A percentile compares a stretch with the other conserved stretches of the same genome.
These are phyloP conservation scores for Trichomonas gallinae DNA, from an alignment of 208 protist species.

Conservation along the genomic window DNA sequence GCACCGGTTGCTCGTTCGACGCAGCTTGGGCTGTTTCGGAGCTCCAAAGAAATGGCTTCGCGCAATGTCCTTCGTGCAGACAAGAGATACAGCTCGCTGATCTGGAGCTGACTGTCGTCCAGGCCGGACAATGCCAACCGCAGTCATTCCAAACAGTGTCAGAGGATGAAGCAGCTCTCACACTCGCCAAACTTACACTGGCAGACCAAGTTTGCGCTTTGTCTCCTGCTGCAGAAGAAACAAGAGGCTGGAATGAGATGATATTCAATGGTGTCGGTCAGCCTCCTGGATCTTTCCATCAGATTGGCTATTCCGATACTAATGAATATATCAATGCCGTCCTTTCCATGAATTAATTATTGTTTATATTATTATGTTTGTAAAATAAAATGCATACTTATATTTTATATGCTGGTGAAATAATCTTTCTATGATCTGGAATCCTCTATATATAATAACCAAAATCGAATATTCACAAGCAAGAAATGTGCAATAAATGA, in stretches of 20 bases:
- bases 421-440: too few species aligned
- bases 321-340: background rate
- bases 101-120: background rate
- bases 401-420: too few species aligned
- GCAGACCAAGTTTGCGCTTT: background rate
- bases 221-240: background rate
- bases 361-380: background rate
- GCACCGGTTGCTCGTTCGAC: background rate
- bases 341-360: background rate
- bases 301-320: background rate
- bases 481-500: too few species aligned
- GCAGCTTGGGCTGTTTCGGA: background rate
- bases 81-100: background rate
- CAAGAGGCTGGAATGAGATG: background rate
- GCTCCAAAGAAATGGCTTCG: background rate
- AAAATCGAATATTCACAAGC: too few species aligned
- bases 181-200: background rate
- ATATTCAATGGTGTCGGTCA: background rate
- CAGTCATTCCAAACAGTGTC: background rate
- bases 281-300: background rate
- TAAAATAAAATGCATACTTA: background rate
- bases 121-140: too few species aligned
- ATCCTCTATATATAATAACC: too few species aligned
- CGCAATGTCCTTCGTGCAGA: background rate
- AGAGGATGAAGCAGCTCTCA: background rate